phyloP scores from a whole-genome alignment of 2,329 filamentous ascomycete species.

The Cyphellophora attinorum region DNA sequence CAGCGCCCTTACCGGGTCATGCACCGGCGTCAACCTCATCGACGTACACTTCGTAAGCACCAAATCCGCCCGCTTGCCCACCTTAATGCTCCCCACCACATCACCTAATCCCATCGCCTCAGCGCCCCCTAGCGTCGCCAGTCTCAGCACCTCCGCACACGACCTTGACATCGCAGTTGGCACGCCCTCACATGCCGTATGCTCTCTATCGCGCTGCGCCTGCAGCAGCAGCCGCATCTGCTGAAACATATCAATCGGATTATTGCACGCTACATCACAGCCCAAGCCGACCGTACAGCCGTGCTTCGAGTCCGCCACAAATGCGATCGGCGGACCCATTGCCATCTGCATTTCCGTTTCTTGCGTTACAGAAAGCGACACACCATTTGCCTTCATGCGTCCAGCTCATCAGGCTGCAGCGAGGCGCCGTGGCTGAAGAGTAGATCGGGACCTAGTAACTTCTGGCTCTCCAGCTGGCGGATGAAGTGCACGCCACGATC shows the following conservation, averaged over 20 bases:
- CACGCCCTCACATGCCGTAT: constrained; percentile 5
- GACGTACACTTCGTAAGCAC: constrained; percentile 21
- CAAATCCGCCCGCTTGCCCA: constrained; percentile 23
- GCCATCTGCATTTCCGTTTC: constrained; percentile 25
- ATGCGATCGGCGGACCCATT: constrained; percentile 20
- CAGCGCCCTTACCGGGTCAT: constrained; percentile 22
- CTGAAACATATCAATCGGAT: constrained; percentile 20
- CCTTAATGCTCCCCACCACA: constrained; percentile 19
- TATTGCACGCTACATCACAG: constrained; percentile 13
- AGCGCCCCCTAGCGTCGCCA: constrained; percentile 23
- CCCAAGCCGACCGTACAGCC: constrained; percentile 22
- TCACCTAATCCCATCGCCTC: constrained; percentile 20
- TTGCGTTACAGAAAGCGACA: constrained; percentile 21
- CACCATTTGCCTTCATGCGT: constrained; percentile 12
- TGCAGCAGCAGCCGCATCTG: constrained; percentile 22
- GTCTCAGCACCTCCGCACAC: constrained; percentile 19
- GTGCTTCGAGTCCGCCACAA: constrained; percentile 14
- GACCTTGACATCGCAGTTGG: constrained; percentile 9
- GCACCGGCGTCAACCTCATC: constrained; percentile 21
- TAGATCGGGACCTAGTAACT: constrained; percentile 6
- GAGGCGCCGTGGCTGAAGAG: constrained; percentile 7
- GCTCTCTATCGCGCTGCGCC: constrained; percentile 15
- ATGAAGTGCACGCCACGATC: constrained; percentile 6
- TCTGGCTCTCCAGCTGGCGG: constrained; percentile 6
- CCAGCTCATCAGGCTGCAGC: constrained; percentile 10